Evolutionary conservation across 768 basidiomycete genomes (phyloP).

Genomic region (Asterophora parasitica): DNA sequence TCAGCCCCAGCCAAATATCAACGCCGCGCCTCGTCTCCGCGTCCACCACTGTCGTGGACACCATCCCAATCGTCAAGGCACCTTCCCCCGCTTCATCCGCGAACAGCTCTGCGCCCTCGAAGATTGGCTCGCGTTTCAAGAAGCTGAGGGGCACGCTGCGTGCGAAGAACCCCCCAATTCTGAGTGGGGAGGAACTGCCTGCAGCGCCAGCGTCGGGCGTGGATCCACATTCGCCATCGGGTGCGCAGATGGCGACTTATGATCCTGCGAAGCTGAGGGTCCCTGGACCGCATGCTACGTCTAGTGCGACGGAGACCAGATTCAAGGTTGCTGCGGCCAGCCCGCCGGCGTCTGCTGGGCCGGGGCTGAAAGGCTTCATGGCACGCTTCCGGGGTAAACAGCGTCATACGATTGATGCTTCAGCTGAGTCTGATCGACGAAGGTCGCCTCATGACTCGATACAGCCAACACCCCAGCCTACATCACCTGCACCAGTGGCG

Average conservation of each 20-base stretch:
- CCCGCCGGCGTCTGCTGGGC: slow-evolving; percentile 68
- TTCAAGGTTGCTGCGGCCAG: slow-evolving; percentile 52
- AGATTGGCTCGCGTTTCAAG: slow-evolving; percentile 70
- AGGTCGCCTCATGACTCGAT: slow-evolving; percentile 25
- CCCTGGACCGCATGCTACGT: slow-evolving; percentile 27
- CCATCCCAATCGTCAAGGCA: slow-evolving; percentile 52
- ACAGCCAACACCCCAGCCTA: not conserved
- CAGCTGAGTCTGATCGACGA: slow-evolving; percentile 24
- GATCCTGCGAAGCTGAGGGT: slow-evolving; percentile 35
- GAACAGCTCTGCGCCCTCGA: slow-evolving; percentile 42
- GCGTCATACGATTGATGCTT: slow-evolving; percentile 32
- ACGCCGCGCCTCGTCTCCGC: slow-evolving; percentile 62
- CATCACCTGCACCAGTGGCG: slow-evolving; percentile 23
- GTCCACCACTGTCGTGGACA: slow-evolving; percentile 57
- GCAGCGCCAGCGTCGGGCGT: slow-evolving; percentile 26
- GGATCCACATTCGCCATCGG: slow-evolving; percentile 35
- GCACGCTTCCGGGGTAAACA: slow-evolving; percentile 63
- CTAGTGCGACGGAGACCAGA: slow-evolving; percentile 49
- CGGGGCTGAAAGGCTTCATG: slow-evolving; percentile 78
- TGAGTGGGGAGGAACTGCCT: slow-evolving; percentile 45
- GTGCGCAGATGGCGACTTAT: slow-evolving; percentile 35
- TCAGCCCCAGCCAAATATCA: slow-evolving; percentile 62
- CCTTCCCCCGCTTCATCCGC: slow-evolving; percentile 40
- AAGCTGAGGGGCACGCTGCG: slow-evolving; percentile 67
- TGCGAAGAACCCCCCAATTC: slow-evolving; percentile 36